Evolutionary conservation across 176 grass and related monocot genomes (phyloP).

Genomic region (Carex pumila): DNA sequence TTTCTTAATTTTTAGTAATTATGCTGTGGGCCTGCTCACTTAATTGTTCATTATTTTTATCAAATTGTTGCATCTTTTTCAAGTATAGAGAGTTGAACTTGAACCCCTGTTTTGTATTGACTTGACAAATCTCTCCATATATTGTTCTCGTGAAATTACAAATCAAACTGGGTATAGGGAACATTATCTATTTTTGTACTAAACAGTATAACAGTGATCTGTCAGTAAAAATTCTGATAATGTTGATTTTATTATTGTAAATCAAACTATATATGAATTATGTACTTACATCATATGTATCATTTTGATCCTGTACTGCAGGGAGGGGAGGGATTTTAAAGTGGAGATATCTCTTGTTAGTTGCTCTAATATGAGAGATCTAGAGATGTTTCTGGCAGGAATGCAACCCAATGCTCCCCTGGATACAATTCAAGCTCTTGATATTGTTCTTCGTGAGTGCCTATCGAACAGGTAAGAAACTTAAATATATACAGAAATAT

Average conservation of each 20-base stretch:
- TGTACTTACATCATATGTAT: neutral
- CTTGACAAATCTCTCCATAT: too few relatives aligned
- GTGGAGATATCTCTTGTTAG: slow-evolving; percentile 39
- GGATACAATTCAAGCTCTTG: slow-evolving; percentile 38
- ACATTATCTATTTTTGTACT: neutral
- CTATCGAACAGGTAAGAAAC: slow-evolving; percentile 20
- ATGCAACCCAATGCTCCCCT: slow-evolving; percentile 13
- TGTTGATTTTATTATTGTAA: neutral
- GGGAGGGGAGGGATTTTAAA: slow-evolving; percentile 26
- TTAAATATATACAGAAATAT: neutral
- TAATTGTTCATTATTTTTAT: neutral
- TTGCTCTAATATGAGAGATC: slow-evolving; percentile 22
- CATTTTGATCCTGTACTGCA: neutral
- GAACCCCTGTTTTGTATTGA: too few relatives aligned
- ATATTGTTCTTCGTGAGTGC: slow-evolving; percentile 44
- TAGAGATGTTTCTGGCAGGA: slow-evolving; percentile 40
- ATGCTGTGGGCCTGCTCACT: neutral
- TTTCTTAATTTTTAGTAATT: neutral
- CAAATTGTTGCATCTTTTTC: neutral
- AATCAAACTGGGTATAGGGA: too few relatives aligned
- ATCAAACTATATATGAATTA: neutral
- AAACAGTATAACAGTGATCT: neutral
- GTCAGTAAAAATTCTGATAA: neutral
- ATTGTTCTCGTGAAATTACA: too few relatives aligned
- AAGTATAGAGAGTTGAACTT: too few relatives aligned